Evolutionary conservation across 2,329 filamentous ascomycete species (phyloP).

Genomic region (Bipolaris bicolor): DNA sequence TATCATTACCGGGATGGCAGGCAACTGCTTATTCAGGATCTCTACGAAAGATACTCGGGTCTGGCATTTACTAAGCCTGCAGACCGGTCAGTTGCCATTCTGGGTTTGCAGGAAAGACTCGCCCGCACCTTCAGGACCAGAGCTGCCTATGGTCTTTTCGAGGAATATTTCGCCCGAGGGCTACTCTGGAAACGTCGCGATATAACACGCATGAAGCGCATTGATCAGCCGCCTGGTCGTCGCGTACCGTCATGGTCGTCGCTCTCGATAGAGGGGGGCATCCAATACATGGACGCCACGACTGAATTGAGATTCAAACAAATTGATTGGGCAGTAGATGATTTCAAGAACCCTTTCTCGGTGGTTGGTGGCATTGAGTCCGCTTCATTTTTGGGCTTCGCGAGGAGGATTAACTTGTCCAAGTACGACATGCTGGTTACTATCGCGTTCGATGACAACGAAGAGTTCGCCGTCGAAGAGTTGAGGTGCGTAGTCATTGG

Average conservation of each 20-base stretch:
- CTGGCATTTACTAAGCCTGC: constrained; percentile 12
- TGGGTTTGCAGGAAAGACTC: constrained; percentile 23
- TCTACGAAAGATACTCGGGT: constrained; percentile 20
- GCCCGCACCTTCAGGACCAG: constrained; percentile 6
- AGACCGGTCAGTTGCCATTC: constrained; percentile 25
- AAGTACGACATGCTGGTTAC: background rate
- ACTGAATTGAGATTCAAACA: constrained; percentile 1
- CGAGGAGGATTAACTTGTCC: background rate
- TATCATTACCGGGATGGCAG: background rate
- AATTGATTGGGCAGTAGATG: background rate
- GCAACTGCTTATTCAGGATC: background rate
- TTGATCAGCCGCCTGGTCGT: constrained; percentile 4
- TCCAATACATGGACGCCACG: background rate
- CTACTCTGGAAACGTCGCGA: constrained; percentile 25
- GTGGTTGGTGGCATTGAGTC: background rate
- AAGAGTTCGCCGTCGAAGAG: background rate
- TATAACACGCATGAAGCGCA: constrained; percentile 8
- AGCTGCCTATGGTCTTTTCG: constrained; percentile 23
- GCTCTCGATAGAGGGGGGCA: background rate
- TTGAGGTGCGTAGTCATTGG: background rate
- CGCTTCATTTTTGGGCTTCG: background rate
- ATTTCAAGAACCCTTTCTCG: background rate
- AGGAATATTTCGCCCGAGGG: constrained; percentile 21
- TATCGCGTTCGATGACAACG: background rate
- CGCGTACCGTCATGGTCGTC: constrained; percentile 24